Evolutionary conservation across 2,329 filamentous ascomycete genomes (phyloP).

Genomic region (Diaporthe ampelina): DNA sequence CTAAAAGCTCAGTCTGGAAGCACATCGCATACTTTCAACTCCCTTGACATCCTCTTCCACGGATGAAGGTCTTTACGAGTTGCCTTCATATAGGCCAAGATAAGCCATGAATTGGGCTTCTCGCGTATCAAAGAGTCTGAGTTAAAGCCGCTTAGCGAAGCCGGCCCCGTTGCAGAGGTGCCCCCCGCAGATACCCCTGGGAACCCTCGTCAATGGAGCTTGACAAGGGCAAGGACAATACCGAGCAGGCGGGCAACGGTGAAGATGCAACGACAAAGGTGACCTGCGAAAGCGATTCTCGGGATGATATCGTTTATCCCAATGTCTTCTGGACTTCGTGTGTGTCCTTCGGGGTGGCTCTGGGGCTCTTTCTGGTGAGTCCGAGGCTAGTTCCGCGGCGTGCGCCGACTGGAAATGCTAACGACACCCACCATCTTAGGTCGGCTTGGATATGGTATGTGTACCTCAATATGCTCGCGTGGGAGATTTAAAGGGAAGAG

Average conservation of each 20-base stretch:
- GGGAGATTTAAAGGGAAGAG: accelerated
- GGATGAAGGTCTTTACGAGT: background rate
- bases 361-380: constrained; percentile 14
- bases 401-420: background rate
- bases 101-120: background rate
- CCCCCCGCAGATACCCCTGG: background rate
- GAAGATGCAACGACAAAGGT: background rate
- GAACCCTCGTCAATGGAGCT: no score
- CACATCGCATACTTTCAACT: background rate
- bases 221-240: background rate
- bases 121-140: background rate
- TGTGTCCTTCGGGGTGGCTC: constrained; percentile 2
- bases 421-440: background rate
- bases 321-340: constrained; percentile 20
- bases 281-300: background rate
- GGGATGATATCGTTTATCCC: background rate
- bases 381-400: no score
- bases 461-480: accelerated
- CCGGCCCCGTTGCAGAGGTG: background rate
- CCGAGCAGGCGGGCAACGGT: background rate
- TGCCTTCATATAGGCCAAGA: background rate
- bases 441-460: constrained; percentile 7
- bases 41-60: no score
- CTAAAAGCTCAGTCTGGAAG: background rate
- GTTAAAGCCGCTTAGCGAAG: background rate